phyloP scores from a whole-genome alignment of 2,329 filamentous ascomycete species.

The Ceratocystis eucalypticola region DNA sequence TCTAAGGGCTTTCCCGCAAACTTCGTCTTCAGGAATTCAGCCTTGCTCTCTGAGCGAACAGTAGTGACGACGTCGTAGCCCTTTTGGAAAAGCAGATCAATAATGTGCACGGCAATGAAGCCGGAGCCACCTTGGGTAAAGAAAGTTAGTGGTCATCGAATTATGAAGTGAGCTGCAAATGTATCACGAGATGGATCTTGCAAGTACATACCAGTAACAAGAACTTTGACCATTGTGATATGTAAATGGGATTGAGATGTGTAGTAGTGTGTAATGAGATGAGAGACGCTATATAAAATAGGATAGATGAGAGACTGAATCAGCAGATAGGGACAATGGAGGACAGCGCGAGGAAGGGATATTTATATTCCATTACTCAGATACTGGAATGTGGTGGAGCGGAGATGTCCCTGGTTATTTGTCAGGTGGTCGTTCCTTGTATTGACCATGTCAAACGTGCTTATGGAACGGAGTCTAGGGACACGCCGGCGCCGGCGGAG shows the following conservation, averaged over 20 bases:
- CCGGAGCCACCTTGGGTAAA: slow-evolving; percentile 33
- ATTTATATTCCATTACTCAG: not conserved
- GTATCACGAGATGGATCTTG: not conserved
- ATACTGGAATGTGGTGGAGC: not conserved
- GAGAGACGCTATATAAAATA: not conserved
- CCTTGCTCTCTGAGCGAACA: slow-evolving; percentile 42
- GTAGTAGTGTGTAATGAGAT: not conserved
- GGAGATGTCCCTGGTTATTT: not conserved
- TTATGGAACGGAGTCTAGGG: too few relatives aligned
- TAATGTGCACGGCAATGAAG: slow-evolving; percentile 43
- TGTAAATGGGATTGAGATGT: not conserved
- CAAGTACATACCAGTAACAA: slow-evolving; percentile 31
- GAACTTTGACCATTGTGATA: slow-evolving; percentile 33
- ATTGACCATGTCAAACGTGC: too few relatives aligned
- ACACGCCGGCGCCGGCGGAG: too few relatives aligned
- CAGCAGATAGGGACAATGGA: too few relatives aligned
- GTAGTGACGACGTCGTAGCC: slow-evolving; percentile 43
- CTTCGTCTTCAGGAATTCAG: slow-evolving; percentile 36
- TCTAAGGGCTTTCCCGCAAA: slow-evolving; percentile 35
- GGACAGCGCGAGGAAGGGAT: too few relatives aligned
- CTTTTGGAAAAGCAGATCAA: slow-evolving; percentile 39
- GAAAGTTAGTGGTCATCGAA: not conserved
- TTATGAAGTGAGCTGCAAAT: not conserved
- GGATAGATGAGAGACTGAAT: too few relatives aligned
- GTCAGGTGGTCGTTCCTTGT: not conserved